Evolutionary conservation across 106 monocot species (phyloP), one percentile per base, ranked within the genome.

Genomic region (Dactylorhiza incarnata): DNA sequence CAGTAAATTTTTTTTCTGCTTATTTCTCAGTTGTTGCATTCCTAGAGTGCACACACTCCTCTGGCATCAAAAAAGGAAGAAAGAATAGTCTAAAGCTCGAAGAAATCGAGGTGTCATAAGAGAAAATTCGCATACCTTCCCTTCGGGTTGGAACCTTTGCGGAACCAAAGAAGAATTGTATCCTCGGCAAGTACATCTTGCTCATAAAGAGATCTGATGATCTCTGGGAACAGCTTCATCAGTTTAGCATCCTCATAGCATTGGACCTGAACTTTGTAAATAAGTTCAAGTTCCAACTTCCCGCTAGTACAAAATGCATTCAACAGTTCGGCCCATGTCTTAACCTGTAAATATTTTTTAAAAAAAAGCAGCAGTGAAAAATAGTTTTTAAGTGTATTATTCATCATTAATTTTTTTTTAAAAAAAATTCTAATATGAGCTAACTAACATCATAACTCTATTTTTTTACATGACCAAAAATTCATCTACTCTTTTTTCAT

Each of bases 241-340:
- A 96, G 78, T 76, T 96, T 96, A n/a, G 93, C 90, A 85, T 96
- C 95, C 74, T 96, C 95, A 49, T 96, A 96, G 77, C 95, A 96
- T 71, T 96, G 95, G 23, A 90, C 81, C 81, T 96, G 95, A 66
- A 96, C 90, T 79, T 96, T 93, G 90, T 96, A 93, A 29, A 96
- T 90, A 71, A 96, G 87, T 81, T 88, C 95, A 76, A 93, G 83
- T 81, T 96, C 93, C 17, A 96, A 82, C 77, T 84, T 88, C 72
- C 95, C 95, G 76, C 75, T 93, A 29, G 90, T 85, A 55, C 95
- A 96, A 78, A 93, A 93, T 8, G 87, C 85, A 82, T 87, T 92
- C 74, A 96, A 71, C 77, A 96, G 90, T 45, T 78, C 47, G 12
- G 95, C 95, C 95, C 95, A 96, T 23, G 90, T 83, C 85, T 93